Percentiles rank a stretch among this genome's conserved stretches.
phyloP scores from a whole-genome alignment of 257 asterid genomes.

The Fraxinus anomala region DNA sequence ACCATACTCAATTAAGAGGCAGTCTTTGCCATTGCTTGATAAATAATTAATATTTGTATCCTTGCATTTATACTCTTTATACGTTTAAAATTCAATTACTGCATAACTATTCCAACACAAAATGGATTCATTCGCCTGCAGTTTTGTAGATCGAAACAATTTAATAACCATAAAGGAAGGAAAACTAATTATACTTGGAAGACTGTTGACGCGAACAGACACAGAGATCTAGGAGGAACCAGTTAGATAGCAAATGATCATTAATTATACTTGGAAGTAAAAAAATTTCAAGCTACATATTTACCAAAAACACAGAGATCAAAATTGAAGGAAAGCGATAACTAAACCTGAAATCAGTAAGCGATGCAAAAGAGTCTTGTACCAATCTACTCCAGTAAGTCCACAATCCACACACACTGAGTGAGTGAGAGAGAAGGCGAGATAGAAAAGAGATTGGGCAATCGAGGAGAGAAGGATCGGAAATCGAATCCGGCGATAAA shows the following conservation, averaged over 20 bases:
- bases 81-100: neutral
- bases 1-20: neutral
- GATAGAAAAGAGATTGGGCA: neutral
- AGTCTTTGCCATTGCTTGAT: neutral
- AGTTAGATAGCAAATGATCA: neutral
- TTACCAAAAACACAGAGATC: neutral
- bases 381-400: slow-evolving; percentile 17
- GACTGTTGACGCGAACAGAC: neutral
- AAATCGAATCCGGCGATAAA: slow-evolving; percentile 32
- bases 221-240: neutral
- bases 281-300: neutral
- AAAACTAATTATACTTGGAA: neutral
- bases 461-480: slow-evolving; percentile 20
- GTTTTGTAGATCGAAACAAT: neutral
- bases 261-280: neutral
- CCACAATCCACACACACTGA: neutral
- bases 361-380: neutral
- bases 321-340: neutral
- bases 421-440: neutral
- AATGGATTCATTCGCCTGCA: neutral
- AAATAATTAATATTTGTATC: neutral
- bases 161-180: neutral
- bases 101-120: neutral
- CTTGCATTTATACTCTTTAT: neutral
- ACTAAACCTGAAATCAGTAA: slow-evolving; percentile 7